Base-by-base conservation (phyloP, 2,329 filamentous ascomycete genomes). In the Neocucurbitaria cava region DNA sequence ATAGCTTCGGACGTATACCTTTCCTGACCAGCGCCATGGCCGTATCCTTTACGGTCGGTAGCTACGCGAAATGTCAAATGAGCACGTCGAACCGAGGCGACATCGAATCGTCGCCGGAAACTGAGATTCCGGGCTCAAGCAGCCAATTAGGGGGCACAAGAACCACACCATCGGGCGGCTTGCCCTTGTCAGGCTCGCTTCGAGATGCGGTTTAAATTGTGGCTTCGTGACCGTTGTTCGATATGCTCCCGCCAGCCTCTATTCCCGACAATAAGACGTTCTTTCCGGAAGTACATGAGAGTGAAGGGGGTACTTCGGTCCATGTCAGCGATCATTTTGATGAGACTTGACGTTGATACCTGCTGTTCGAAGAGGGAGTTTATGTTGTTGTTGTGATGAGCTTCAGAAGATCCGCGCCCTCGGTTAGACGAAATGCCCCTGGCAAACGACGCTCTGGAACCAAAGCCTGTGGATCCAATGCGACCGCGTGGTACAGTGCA, bases 11-110 rank as follows among this genome's bases (percentile, higher is more conserved):
- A 13, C 21, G 18, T 31, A 26, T 28, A 21, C 35, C 24, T 18
- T 5, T 15, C 21, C 2, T 35, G 33, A 18, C 11, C 15, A 13
- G 6, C 35, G 35, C 45, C 45, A 21, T 33, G 36, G 39, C 46
- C 46, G 46, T 49, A 49, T 33, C 23, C 21, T 31, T 18, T 49
- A 49, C 46, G 46, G 46, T 21, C 36, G n/a, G 17, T 21, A 39
- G 36, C 8, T 18, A 21, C 8, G 38, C 20, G 36, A 39, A 44
- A 30, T 31, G 40, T 46, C 46, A 42, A 43, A 33, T 41, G 48
- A 49, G 38, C 38, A n/a, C 31, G 13, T 50, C 33, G 11, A 54
- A 42, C 36, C 42, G 41, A 49, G 41, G n/a, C 9, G 24, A 51
- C 7, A 21, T 36, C 26, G 49, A 20, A 46, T 21, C 26, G 23